Base-by-base conservation (phyloP, 2,329 filamentous ascomycete genomes). In the Trichoderma koningii region DNA sequence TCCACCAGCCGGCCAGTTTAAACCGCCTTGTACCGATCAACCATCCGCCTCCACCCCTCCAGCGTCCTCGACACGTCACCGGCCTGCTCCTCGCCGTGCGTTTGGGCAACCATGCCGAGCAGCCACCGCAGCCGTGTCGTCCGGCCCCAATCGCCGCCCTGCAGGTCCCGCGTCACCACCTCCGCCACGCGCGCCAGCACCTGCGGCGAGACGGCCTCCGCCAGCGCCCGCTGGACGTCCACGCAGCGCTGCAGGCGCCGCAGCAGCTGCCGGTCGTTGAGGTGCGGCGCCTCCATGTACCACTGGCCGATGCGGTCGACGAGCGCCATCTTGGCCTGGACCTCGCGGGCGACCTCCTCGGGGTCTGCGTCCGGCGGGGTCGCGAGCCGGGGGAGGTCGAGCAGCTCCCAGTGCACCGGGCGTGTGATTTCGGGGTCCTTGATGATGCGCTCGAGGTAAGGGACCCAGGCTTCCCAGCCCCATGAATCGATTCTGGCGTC, bases 381-480 rank as follows among this genome's bases (percentile, higher is more conserved):
- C 23, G 48, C 52, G n/a, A 61, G 15, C 10, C 53, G 55, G 6
- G 59, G 45, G 21, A 73, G 66, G 38, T 71, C 66, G 21, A 77
- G 66, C 21, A 75, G 62, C 30, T 69, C 65, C 75, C 75, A 77
- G 10, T 76, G 68, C 7, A 68, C 57, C 17, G 38, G 21, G 10
- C 68, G 41, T 7, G 67, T 63, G 14, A 77, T 42, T 6, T 69
- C 55, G 3, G 71, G 65, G 59, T 79, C 75, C 44, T 71, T 71
- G 66, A 78, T 72, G 66, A 79, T 74, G 28, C 63, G 55, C 45
- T 77, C 69, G 4, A 72, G 50, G 61, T 78, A 73, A 4, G 69
- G 70, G 19, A 63, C 65, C 78, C 77, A 80, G 14, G 69, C 56
- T 15, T 69, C 69, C 75, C 76, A 79, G 17, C 70, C 56, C 73